These are phyloP conservation scores for Elaeis oleifera DNA, from an alignment of 202 grass and related monocot species.

Conservation along the genomic window DNA sequence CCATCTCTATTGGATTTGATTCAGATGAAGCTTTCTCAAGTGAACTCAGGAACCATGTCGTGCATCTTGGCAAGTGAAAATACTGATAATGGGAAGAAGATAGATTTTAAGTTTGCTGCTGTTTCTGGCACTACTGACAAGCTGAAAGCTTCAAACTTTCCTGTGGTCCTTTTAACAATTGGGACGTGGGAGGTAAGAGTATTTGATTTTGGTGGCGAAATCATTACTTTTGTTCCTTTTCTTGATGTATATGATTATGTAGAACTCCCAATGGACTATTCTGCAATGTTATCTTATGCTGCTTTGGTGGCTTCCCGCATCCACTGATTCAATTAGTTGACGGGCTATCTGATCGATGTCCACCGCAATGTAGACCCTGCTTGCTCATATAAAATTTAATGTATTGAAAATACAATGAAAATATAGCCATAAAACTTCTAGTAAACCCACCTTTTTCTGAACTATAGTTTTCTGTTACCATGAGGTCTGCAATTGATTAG, in stretches of 20 bases:
- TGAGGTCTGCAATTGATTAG: no score
- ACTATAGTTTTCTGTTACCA: no score
- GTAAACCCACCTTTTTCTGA: no score
- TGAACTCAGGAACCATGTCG: constrained; percentile 28
- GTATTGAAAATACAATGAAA: no score
- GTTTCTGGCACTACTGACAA: constrained; percentile 36
- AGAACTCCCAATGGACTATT: background rate
- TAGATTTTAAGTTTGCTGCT: constrained; percentile 39
- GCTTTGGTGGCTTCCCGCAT: no score
- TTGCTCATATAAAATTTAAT: no score
- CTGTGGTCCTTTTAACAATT: constrained; percentile 65
- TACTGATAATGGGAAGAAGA: constrained; percentile 47
- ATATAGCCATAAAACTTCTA: no score
- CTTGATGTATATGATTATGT: background rate
- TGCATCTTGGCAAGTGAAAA: constrained; percentile 15
- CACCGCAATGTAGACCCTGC: no score
- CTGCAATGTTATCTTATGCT: no score
- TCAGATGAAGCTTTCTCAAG: constrained; percentile 77
- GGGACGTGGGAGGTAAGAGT: constrained; percentile 81
- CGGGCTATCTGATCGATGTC: no score
- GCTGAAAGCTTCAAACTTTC: constrained; percentile 94
- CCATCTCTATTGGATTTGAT: constrained; percentile 86
- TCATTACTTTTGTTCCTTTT: background rate
- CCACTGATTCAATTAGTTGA: no score
- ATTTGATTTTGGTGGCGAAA: background rate